These are phyloP conservation scores for Geranium incanum DNA, from an alignment of 441 rosid genomes.

Conservation along the genomic window DNA sequence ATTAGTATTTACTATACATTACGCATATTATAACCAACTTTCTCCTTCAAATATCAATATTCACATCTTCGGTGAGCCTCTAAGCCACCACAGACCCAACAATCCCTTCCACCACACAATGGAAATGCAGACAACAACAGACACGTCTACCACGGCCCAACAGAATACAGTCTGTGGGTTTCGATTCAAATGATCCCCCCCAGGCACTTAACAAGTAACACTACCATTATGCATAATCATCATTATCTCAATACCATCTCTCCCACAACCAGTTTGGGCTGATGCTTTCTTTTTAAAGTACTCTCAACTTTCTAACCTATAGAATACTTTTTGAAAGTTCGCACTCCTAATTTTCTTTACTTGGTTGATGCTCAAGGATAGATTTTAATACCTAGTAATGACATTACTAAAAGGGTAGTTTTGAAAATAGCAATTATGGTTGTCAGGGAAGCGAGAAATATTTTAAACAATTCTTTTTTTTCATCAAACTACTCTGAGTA, in stretches of 20 bases:
- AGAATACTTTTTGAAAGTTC: background rate
- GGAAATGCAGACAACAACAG: background rate
- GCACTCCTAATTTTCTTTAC: background rate
- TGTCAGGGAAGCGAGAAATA: background rate
- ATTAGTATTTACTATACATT: background rate
- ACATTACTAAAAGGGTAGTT: no score
- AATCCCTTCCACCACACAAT: background rate
- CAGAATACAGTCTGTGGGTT: background rate
- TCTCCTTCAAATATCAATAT: background rate
- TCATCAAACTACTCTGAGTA: background rate
- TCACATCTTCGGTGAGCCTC: background rate
- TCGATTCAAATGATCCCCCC: background rate
- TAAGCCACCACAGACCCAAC: background rate
- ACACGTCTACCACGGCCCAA: background rate
- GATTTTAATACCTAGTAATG: background rate
- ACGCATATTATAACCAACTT: background rate
- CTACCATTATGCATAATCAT: background rate
- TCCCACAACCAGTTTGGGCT: background rate
- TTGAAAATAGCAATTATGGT: no score
- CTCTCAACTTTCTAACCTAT: background rate
- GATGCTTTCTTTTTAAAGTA: background rate
- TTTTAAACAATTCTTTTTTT: background rate
- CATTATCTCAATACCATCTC: conserved; percentile 1
- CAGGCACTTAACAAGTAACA: background rate
- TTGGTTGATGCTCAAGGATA: background rate